phyloP scores from a whole-genome alignment of 345 rosid genomes.

The Acer negundo region DNA sequence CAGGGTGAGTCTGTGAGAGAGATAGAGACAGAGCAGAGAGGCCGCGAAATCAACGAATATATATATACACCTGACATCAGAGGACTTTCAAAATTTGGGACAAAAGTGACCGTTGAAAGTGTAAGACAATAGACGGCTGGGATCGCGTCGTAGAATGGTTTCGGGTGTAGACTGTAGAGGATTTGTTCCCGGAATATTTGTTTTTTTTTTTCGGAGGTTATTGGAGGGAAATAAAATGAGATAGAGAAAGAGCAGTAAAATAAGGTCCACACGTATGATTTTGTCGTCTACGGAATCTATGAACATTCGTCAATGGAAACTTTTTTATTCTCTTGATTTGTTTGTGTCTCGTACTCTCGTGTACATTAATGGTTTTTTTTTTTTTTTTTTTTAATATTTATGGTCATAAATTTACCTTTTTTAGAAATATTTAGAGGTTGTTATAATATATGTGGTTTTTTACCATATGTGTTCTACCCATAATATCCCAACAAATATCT shows the following conservation, averaged over 20 bases:
- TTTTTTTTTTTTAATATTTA: neutral
- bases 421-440: neutral
- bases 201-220: neutral
- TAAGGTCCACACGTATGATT: conserved; percentile 23
- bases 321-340: neutral
- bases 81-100: neutral
- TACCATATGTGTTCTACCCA: too few species aligned
- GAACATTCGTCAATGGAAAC: neutral
- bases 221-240: neutral
- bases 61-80: conserved; percentile 14
- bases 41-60: conserved; percentile 10
- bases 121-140: neutral
- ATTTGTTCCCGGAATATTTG: neutral
- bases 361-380: neutral
- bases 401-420: neutral
- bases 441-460: too few species aligned
- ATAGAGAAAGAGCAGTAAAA: neutral
- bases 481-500: too few species aligned
- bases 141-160: neutral
- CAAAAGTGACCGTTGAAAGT: conserved; percentile 9
- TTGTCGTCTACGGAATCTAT: conserved; percentile 24
- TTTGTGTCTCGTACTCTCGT: neutral
- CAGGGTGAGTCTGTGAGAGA: neutral
- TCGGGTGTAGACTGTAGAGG: neutral
- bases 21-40: neutral